A percentile compares a stretch with the other conserved stretches of the same genome.
phyloP scores from a whole-genome alignment of 495 filamentous ascomycete species.

The Xanthoparmelia taractica region DNA sequence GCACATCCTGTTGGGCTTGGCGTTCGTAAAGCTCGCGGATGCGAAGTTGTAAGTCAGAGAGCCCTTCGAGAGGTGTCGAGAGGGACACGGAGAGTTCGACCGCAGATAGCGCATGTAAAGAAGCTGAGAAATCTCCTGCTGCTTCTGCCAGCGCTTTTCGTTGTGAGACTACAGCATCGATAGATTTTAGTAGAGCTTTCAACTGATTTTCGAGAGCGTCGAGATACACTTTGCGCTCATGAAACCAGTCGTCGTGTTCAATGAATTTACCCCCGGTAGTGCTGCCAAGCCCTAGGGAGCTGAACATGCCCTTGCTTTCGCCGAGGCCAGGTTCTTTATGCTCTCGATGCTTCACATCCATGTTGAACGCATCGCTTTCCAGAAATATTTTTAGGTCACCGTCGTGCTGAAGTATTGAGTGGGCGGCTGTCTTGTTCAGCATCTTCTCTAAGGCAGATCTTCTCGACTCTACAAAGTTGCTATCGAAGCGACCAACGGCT shows the following conservation, averaged over 20 bases:
- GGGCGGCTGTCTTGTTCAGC: conserved; percentile 88
- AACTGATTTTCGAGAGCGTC: conserved; percentile 93
- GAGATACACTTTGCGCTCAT: conserved; percentile 87
- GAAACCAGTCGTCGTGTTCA: conserved; percentile 99
- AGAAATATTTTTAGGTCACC: conserved; percentile 91
- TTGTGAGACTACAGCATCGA: conserved; percentile 84
- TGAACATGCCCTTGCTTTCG: conserved; percentile 89
- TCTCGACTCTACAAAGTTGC: conserved; percentile 89
- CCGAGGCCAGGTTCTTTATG: conserved; percentile 75
- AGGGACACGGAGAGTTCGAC: conserved; percentile 86
- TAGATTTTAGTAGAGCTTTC: conserved; percentile 85
- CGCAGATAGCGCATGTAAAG: conserved; percentile 77
- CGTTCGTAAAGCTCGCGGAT: conserved; percentile 93
- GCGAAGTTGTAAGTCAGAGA: conserved; percentile 86
- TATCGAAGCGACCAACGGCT: conserved; percentile 91
- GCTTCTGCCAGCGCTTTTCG: conserved; percentile 88
- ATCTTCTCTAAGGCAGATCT: conserved; percentile 88
- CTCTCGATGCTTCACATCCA: conserved; percentile 97
- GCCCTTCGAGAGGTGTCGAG: conserved; percentile 76
- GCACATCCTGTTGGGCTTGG: conserved; percentile 92
- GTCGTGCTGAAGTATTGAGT: conserved; percentile 89
- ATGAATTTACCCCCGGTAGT: conserved; percentile 74
- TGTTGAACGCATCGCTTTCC: conserved; percentile 89
- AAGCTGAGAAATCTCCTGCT: conserved; percentile 83
- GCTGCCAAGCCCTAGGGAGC: conserved; percentile 70